Base-by-base conservation (phyloP, 2,329 filamentous ascomycete genomes). In the Aspergillus nomiae region DNA sequence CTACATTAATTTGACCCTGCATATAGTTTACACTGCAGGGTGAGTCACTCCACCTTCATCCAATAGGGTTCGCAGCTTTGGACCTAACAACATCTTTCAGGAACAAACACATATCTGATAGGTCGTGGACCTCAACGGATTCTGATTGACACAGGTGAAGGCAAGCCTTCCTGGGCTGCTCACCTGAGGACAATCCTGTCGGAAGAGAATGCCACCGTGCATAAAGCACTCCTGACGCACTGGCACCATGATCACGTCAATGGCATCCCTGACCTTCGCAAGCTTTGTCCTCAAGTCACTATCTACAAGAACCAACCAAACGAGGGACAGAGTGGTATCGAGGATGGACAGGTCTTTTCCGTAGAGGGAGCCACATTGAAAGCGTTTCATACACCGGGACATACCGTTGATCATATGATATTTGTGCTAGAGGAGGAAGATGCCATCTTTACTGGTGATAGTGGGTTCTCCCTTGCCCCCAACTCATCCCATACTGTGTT, bases 71-170 rank as follows among this genome's bases (percentile, higher is more conserved):
- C 16, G 16, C 30, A 10, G 34, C 34, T 48, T 3, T 51, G 11
- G 16, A 45, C 11, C 48, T 41, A 41, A 62, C n/a, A 26, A 12
- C 36, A 36, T 38, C 41, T 7, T 9, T 51, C 68, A 86, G 84
- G 93, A 65, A 97, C 95, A 69, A 99, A 99, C 77, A 99, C 95
- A 38, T 99, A 99, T 77, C 85, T 99, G 21, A 74, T 99, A 63
- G 95, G 95, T 63, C 89, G 86, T 8, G 94, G 94, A 4, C 76
- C 81, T 7, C 79, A 81, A 8, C 89, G 95, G 11, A 84, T 98
- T 63, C 86, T 99, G 26, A 88, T 99, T 72, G 95, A 99, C 79
- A 97, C 94, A 0, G 95, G 91, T 56, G 90, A 97, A 77, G 95
- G 94, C 54, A 86, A 83, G 62, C 86, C 89, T 2, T 83, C 86